These are phyloP conservation scores for Cercophora samala DNA, from an alignment of 495 filamentous ascomycete species.

Conservation along the genomic window DNA sequence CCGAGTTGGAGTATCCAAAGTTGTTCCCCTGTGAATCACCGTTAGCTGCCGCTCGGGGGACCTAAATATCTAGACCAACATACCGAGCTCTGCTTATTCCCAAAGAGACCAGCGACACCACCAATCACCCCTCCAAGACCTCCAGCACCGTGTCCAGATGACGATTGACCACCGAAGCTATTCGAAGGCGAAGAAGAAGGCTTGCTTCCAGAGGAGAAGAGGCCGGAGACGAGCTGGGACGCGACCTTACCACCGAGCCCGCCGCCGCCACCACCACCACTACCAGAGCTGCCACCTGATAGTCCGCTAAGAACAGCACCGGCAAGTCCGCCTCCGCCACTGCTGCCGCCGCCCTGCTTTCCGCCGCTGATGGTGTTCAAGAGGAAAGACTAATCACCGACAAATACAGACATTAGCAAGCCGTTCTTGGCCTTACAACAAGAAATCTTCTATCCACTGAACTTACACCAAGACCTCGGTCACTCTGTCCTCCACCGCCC, in stretches of 20 bases:
- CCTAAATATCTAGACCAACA: slow-evolving; percentile 8
- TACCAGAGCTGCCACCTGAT: slow-evolving; percentile 35
- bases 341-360: slow-evolving; percentile 15
- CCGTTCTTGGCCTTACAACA: not conserved
- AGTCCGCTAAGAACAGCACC: slow-evolving; percentile 36
- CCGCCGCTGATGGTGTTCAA: slow-evolving; percentile 26
- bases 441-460: not conserved
- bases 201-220: slow-evolving; percentile 39
- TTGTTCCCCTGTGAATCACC: slow-evolving; percentile 24
- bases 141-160: slow-evolving; percentile 28
- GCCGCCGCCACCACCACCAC: slow-evolving; percentile 31
- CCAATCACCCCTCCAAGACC: slow-evolving; percentile 47
- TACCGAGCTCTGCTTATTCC: slow-evolving; percentile 37
- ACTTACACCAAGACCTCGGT: slow-evolving; percentile 49
- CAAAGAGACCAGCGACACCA: slow-evolving; percentile 43
- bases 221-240: slow-evolving; percentile 43
- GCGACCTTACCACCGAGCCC: slow-evolving; percentile 45
- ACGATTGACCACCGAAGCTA: slow-evolving; percentile 35
- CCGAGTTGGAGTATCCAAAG: slow-evolving; percentile 53
- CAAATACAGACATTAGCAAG: slow-evolving; percentile 3
- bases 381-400: slow-evolving; percentile 26
- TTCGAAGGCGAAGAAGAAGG: slow-evolving; percentile 40
- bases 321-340: slow-evolving; percentile 35
- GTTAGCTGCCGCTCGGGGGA: slow-evolving; percentile 15
- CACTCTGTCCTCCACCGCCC: slow-evolving; percentile 35